Evolutionary conservation across 2,329 filamentous ascomycete species (phyloP).

Genomic region (Ascochyta pisi): DNA sequence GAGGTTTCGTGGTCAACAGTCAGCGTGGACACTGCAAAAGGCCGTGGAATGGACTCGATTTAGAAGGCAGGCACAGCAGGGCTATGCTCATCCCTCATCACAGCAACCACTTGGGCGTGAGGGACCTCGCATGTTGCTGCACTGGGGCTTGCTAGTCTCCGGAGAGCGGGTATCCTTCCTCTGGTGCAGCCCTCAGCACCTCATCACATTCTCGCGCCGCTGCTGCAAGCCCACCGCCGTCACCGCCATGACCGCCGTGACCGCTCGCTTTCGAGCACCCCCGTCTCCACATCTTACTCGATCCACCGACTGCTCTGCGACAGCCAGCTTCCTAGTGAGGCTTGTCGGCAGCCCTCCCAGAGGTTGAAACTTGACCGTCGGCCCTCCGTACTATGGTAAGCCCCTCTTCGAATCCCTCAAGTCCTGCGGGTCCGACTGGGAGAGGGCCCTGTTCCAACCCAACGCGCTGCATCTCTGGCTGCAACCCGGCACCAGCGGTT

Average conservation of each 20-base stretch:
- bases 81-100: slow-evolving; percentile 11
- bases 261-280: slow-evolving; percentile 2
- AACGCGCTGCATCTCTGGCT: slow-evolving; percentile 10
- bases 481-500: slow-evolving; percentile 17
- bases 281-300: slow-evolving; percentile 1
- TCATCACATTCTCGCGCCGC: slow-evolving; percentile 14
- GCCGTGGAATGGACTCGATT: slow-evolving; percentile 15
- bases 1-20: slow-evolving; percentile 11
- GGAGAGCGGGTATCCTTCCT: slow-evolving; percentile 6
- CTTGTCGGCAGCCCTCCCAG: background rate
- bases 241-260: background rate
- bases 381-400: slow-evolving; percentile 3
- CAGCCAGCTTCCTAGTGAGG: slow-evolving; percentile 2
- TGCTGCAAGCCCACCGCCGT: slow-evolving; percentile 13
- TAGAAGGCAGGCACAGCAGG: slow-evolving; percentile 10
- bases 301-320: slow-evolving; percentile 1
- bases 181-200: slow-evolving; percentile 8
- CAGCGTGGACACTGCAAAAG: slow-evolving; percentile 7
- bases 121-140: slow-evolving; percentile 12
- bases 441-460: slow-evolving; percentile 10
- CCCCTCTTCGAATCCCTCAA: slow-evolving; percentile 9
- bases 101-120: slow-evolving; percentile 10
- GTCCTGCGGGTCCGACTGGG: slow-evolving; percentile 11
- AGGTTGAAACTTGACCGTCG: background rate
- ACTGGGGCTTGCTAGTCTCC: slow-evolving; percentile 14